These are phyloP conservation scores for Exophiala aquamarina DNA, from an alignment of 2,329 filamentous ascomycete genomes.

Conservation along the genomic window DNA sequence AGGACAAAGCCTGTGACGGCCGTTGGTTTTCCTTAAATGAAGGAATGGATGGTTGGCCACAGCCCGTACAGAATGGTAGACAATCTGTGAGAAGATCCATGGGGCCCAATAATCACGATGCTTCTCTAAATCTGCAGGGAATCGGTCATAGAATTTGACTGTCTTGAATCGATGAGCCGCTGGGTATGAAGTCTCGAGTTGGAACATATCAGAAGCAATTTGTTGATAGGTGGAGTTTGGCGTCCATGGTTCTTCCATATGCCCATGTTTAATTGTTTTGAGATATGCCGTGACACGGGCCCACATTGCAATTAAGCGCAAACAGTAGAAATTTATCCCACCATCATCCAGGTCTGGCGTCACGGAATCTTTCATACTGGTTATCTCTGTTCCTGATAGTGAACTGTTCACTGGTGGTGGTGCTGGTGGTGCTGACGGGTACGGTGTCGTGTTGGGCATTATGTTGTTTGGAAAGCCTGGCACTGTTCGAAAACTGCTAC, in stretches of 20 bases:
- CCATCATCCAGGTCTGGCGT: no score
- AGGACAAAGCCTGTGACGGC: slow-evolving; percentile 16
- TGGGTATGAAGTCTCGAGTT: slow-evolving; percentile 19
- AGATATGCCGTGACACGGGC: slow-evolving; percentile 20
- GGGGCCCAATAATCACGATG: slow-evolving; percentile 20
- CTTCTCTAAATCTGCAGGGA: slow-evolving; percentile 6
- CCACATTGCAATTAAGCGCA: slow-evolving; percentile 21
- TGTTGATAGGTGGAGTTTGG: slow-evolving; percentile 21
- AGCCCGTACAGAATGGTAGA: slow-evolving; percentile 23
- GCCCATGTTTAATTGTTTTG: slow-evolving; percentile 17
- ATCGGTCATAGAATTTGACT: slow-evolving; percentile 11
- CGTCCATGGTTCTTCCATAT: slow-evolving; percentile 18
- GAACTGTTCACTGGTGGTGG: neutral
- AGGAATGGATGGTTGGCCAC: slow-evolving; percentile 24
- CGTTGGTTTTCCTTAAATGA: slow-evolving; percentile 16
- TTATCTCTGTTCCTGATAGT: neutral
- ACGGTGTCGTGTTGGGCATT: slow-evolving; percentile 15
- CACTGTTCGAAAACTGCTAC: slow-evolving; percentile 17
- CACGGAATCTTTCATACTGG: slow-evolving; percentile 7
- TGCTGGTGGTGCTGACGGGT: neutral
- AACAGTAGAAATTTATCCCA: slow-evolving; percentile 18
- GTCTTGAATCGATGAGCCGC: slow-evolving; percentile 23
- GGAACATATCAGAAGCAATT: slow-evolving; percentile 21
- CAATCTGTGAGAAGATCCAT: slow-evolving; percentile 21
- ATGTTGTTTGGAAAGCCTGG: slow-evolving; percentile 13